Percentiles rank a stretch among this genome's conserved stretches.
Evolutionary conservation across 129 eudicot species (phyloP).

Genomic region (Flaveria linearis): DNA sequence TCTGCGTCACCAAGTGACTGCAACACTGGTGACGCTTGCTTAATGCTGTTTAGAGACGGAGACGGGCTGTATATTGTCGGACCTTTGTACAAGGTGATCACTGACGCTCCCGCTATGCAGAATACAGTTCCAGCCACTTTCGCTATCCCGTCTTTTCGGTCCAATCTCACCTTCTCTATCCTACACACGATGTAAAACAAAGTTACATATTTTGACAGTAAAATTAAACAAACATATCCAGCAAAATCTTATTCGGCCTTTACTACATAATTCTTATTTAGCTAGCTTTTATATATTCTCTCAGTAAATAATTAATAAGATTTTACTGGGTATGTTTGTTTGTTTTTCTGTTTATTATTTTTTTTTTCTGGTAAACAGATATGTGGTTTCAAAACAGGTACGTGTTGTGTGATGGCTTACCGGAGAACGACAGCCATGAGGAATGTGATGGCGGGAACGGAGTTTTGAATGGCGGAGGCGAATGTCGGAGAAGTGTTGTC

Average conservation of each 20-base stretch:
- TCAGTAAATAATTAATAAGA: no score
- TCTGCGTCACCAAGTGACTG: slow-evolving; percentile 66
- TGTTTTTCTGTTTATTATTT: neutral
- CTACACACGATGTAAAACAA: slow-evolving; percentile 36
- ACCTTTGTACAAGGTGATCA: slow-evolving; percentile 93
- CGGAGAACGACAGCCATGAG: slow-evolving; percentile 83
- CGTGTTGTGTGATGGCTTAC: slow-evolving; percentile 35
- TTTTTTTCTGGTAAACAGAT: neutral
- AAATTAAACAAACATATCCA: no score
- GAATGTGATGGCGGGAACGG: slow-evolving; percentile 95
- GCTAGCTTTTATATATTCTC: neutral
- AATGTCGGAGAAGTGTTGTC: slow-evolving; percentile 95
- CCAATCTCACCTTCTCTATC: slow-evolving; percentile 82
- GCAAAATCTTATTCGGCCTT: no score
- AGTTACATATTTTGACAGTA: neutral
- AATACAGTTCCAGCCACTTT: slow-evolving; percentile 76
- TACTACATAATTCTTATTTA: no score
- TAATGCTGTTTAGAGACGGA: slow-evolving; percentile 38
- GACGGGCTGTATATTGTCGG: slow-evolving; percentile 91
- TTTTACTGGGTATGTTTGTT: neutral
- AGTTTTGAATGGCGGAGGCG: slow-evolving; percentile 94
- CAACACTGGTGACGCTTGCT: slow-evolving; percentile 40
- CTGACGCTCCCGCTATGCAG: slow-evolving; percentile 96
- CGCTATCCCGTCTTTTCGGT: slow-evolving; percentile 88
- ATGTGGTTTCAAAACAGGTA: neutral